phyloP scores from a whole-genome alignment of 208 protist species.

The Borovskyia barvae region DNA sequence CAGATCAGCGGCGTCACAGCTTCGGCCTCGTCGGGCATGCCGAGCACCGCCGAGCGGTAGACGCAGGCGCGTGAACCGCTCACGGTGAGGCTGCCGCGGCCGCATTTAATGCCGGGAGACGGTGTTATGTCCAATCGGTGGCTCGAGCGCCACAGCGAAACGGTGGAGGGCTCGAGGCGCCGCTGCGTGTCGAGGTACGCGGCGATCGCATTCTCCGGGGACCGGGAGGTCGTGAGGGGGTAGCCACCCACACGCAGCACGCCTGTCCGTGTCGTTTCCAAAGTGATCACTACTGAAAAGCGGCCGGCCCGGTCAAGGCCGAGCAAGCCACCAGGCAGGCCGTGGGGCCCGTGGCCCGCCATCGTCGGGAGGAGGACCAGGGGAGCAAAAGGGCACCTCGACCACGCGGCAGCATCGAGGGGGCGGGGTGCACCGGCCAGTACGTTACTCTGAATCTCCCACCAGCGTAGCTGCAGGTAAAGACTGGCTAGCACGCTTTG shows the following conservation, averaged over 20 bases:
- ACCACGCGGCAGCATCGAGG: not conserved
- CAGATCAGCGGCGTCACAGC: constrained; percentile 4
- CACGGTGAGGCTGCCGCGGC: no score
- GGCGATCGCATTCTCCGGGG: not conserved
- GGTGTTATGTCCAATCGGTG: not conserved
- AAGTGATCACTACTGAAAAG: constrained; percentile 3
- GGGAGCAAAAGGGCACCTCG: not conserved
- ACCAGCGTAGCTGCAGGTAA: constrained; percentile 15
- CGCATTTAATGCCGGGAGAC: not conserved
- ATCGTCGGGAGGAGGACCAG: constrained; percentile 6
- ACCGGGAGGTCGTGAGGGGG: not conserved
- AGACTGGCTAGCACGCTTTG: constrained; percentile 13
- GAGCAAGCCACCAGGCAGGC: constrained; percentile 7
- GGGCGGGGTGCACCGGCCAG: not conserved
- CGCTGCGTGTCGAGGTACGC: not conserved
- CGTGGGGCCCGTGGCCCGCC: constrained; percentile 1
- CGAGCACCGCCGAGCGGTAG: constrained; percentile 10
- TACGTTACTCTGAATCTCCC: not conserved
- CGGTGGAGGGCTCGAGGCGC: not conserved
- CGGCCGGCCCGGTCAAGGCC: constrained; percentile 4
- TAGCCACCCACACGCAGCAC: not conserved
- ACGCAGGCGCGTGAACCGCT: not conserved
- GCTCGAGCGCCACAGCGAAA: not conserved
- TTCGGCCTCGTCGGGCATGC: not conserved
- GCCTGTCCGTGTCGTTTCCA: not conserved